These are phyloP conservation scores for Calonectria hawksworthii DNA, from an alignment of 2,329 filamentous ascomycete genomes.

Conservation along the genomic window DNA sequence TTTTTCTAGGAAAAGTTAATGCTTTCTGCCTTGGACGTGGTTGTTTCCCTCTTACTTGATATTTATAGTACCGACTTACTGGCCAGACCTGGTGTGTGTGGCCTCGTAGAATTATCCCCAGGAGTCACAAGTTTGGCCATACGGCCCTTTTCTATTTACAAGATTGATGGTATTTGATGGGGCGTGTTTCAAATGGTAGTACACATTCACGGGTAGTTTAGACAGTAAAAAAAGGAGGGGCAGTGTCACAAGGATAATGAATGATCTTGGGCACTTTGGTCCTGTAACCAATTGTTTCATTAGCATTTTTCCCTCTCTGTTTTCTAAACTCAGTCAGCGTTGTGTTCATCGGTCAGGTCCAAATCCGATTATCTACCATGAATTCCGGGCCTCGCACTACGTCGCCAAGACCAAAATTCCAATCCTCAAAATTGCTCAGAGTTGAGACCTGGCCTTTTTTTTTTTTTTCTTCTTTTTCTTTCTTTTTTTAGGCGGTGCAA, in stretches of 20 bases:
- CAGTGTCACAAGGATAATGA: slow-evolving; percentile 19
- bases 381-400: no score
- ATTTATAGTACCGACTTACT: slow-evolving; percentile 42
- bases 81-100: slow-evolving; percentile 32
- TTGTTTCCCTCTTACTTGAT: slow-evolving; percentile 40
- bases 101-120: slow-evolving; percentile 42
- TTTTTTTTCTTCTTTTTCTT: not conserved
- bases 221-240: slow-evolving; percentile 33
- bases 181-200: slow-evolving; percentile 44
- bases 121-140: slow-evolving; percentile 34
- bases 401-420: not conserved
- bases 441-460: no score
- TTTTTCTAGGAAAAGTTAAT: slow-evolving; percentile 42
- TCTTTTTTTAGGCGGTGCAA: not conserved
- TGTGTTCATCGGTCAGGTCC: no score
- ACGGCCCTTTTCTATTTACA: slow-evolving; percentile 32
- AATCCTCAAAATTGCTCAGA: not conserved
- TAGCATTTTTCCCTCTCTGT: not conserved
- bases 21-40: slow-evolving; percentile 37
- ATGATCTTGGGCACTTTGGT: slow-evolving; percentile 14
- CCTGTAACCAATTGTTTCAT: slow-evolving; percentile 9
- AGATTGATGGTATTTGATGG: slow-evolving; percentile 43
- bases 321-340: not conserved
- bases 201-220: slow-evolving; percentile 47
- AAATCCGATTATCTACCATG: no score